Base-by-base conservation (phyloP, 164 flowering plant genomes). In the grape (Vitis vinifera) region DNA sequence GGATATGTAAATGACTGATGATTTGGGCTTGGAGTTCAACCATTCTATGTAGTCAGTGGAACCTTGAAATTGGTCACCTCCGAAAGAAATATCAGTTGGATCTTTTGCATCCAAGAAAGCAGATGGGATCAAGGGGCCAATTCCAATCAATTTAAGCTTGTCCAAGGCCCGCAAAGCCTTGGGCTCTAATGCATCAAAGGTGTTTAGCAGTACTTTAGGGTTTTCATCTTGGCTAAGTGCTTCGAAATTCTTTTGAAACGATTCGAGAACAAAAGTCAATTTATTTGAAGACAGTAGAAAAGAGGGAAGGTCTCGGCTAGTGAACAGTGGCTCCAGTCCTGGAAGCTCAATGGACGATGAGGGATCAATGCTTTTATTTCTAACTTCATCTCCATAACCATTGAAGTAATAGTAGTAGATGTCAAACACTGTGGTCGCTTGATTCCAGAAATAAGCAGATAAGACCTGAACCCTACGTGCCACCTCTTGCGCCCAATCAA, bases 371-470 rank as follows among this genome's bases (percentile, higher is more conserved):
- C 17, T 14, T 10, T 7, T 47, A 1, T 55, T 51, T n/a, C n/a
- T 44, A 55, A 76, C 57, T 8, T 17, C 6, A 27, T 63, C 72
- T 0, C 17, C 70, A 53, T 62, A 73, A 11, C 69, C 78, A 15
- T 65, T 23, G 70, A 79, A 79, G 72, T 66, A 79, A 16, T 62
- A 51, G 55, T 79, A 67, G 58, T 72, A 72, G 51, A 79, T 58
- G 59, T 69, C 63, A 13, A 79, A 69, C 0, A 76, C 75, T 0
- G 72, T 51, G 23, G 79, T 77, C 0, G 79, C 60, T 51, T 79
- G 77, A 44, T 29, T 70, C 79, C 79, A 76, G 3, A 79, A 56
- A 2, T 76, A 66, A 5, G 67, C 60, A 0, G 79, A 16, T 0
- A 79, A 77, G 4, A 75, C 6, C 31, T 70, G 17, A 23, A 65